Percentiles rank a stretch among this genome's conserved stretches.
phyloP scores from a whole-genome alignment of 2,329 filamentous ascomycete genomes.

The Cytospora chrysosperma region DNA sequence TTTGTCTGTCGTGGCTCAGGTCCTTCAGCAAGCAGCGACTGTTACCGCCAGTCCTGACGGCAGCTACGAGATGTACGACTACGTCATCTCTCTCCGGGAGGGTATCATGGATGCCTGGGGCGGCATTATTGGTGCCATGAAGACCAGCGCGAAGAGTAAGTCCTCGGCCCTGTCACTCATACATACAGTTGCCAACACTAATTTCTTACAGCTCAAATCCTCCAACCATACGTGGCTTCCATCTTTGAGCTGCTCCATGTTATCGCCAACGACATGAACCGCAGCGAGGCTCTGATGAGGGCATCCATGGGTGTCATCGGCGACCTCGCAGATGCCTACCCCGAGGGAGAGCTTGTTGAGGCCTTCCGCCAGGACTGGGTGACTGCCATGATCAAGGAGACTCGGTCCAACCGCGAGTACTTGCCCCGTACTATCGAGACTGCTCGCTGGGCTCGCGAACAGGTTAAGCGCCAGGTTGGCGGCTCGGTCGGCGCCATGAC shows the following conservation, averaged over 20 bases:
- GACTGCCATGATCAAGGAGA: constrained; percentile 85
- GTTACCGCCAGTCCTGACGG: constrained; percentile 78
- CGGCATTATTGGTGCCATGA: constrained; percentile 93
- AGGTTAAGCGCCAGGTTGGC: constrained; percentile 86
- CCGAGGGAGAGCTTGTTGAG: constrained; percentile 78
- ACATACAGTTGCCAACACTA: constrained; percentile 31
- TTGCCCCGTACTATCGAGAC: constrained; percentile 84
- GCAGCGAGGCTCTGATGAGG: constrained; percentile 86
- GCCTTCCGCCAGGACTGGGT: constrained; percentile 92
- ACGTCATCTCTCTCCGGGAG: constrained; percentile 90
- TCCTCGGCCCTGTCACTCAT: constrained; percentile 21
- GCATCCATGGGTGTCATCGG: constrained; percentile 97
- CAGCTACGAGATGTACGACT: constrained; percentile 94
- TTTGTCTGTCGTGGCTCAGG: constrained; percentile 85
- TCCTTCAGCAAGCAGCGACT: constrained; percentile 86
- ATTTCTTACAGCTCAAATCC: constrained; percentile 57
- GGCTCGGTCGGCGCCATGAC: constrained; percentile 53
- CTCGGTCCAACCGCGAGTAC: constrained; percentile 85
- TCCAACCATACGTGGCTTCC: constrained; percentile 75
- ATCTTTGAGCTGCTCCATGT: constrained; percentile 86
- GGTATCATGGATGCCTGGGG: constrained; percentile 99
- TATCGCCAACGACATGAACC: constrained; percentile 79
- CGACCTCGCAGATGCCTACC: constrained; percentile 92
- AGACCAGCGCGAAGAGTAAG: constrained; percentile 73
- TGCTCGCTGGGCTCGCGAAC: constrained; percentile 94